A percentile compares a stretch with the other conserved stretches of the same genome.
These are phyloP conservation scores for Pleurotus pulmonarius DNA, from an alignment of 768 basidiomycete genomes.

Conservation along the genomic window DNA sequence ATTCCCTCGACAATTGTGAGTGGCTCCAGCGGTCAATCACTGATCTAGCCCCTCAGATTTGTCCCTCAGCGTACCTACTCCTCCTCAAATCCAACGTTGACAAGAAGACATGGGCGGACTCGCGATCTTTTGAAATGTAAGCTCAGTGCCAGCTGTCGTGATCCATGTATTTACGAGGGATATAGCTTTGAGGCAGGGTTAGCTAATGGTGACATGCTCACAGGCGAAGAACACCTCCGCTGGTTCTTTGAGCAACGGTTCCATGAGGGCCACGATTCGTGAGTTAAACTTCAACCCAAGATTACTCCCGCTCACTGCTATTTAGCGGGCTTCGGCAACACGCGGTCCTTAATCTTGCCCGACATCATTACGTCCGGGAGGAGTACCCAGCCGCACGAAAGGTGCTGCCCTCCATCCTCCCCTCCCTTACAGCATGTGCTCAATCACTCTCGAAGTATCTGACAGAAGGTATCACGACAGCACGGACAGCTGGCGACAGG, in stretches of 20 bases:
- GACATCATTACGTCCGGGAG: conserved; percentile 70
- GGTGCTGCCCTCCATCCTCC: conserved; percentile 29
- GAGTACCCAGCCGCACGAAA: conserved; percentile 69
- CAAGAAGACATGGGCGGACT: conserved; percentile 60
- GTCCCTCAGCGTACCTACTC: conserved; percentile 36
- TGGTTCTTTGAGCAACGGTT: conserved; percentile 86
- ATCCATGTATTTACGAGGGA: not conserved
- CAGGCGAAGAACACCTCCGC: conserved; percentile 68
- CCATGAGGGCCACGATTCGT: conserved; percentile 80
- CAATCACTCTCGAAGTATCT: conserved; percentile 46
- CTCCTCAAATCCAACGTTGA: conserved; percentile 65
- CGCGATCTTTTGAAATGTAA: conserved; percentile 58
- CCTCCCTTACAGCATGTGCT: not conserved
- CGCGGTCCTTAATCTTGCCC: conserved; percentile 71
- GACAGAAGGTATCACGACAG: conserved; percentile 73
- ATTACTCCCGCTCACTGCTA: conserved; percentile 1
- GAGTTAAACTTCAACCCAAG: conserved; percentile 21
- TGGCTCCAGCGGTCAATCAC: conserved; percentile 1
- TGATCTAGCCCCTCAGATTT: not conserved
- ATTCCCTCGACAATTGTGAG: conserved; percentile 45
- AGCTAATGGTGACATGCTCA: conserved; percentile 64
- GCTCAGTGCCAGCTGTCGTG: conserved; percentile 15
- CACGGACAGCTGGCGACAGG: conserved; percentile 69
- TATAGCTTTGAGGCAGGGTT: conserved; percentile 64
- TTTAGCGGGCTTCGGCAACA: conserved; percentile 74